These are phyloP conservation scores for Suillus alpinus DNA, from an alignment of 768 basidiomycete species.

Conservation along the genomic window DNA sequence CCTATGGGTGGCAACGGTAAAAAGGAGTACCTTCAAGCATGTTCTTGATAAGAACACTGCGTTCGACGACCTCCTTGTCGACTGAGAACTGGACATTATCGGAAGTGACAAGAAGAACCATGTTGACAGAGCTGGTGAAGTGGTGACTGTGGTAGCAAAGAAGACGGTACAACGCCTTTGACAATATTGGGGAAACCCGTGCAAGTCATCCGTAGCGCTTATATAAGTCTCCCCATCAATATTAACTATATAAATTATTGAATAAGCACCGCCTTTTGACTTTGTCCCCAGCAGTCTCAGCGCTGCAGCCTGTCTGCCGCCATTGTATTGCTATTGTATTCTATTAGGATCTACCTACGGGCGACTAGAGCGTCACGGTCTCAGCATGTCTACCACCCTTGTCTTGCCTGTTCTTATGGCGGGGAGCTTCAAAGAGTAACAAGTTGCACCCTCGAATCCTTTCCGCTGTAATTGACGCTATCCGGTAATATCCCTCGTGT, in stretches of 20 bases:
- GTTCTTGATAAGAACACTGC: slow-evolving; percentile 96
- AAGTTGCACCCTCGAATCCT: neutral
- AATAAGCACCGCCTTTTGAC: neutral
- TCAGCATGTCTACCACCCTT: too few relatives aligned
- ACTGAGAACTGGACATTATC: slow-evolving; percentile 94
- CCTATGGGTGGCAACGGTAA: neutral
- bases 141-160: neutral
- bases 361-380: too few relatives aligned
- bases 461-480: neutral
- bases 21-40: slow-evolving; percentile 86
- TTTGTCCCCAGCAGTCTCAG: neutral
- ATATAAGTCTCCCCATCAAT: neutral
- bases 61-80: slow-evolving; percentile 92
- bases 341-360: too few relatives aligned
- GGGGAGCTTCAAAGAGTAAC: neutral
- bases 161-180: neutral
- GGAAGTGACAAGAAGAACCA: slow-evolving; percentile 89
- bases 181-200: neutral
- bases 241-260: slow-evolving; percentile 1
- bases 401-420: too few relatives aligned
- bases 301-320: neutral
- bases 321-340: neutral
- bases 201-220: neutral
- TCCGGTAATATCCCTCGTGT: neutral
- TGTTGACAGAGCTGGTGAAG: slow-evolving; percentile 29